Evolutionary conservation across 257 asterid species (phyloP).

Genomic region (Solanum bukasovii): DNA sequence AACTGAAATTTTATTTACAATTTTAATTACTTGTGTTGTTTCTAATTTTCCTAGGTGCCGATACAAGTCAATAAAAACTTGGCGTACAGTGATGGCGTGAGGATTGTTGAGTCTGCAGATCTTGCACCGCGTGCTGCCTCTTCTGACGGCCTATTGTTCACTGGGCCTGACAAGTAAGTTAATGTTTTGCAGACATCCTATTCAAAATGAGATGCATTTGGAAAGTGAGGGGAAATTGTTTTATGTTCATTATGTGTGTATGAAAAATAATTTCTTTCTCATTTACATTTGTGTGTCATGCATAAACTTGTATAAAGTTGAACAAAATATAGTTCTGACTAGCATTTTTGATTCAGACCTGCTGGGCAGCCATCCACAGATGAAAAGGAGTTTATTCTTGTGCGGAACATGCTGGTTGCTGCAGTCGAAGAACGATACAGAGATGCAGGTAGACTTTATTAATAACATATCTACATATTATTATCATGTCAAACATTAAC

Average conservation of each 20-base stretch:
- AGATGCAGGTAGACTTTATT: slow-evolving; percentile 34
- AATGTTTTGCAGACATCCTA: background rate
- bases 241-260: background rate
- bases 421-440: slow-evolving; percentile 46
- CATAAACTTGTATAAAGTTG: too few species aligned
- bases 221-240: background rate
- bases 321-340: background rate
- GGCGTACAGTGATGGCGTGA: slow-evolving; percentile 43
- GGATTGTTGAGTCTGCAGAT: slow-evolving; percentile 35
- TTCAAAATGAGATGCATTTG: background rate
- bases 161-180: slow-evolving; percentile 26
- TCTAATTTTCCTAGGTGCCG: slow-evolving; percentile 22
- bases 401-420: slow-evolving; percentile 45
- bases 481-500: background rate
- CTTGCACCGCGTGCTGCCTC: slow-evolving; percentile 1
- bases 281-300: too few species aligned
- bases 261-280: too few species aligned
- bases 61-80: slow-evolving; percentile 46
- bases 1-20: background rate
- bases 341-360: slow-evolving; percentile 13
- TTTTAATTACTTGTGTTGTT: background rate
- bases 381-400: slow-evolving; percentile 37
- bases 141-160: slow-evolving; percentile 16
- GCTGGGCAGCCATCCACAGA: slow-evolving; percentile 30
- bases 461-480: background rate